A percentile compares a stretch with the other conserved stretches of the same genome.
These are phyloP conservation scores for Corchorus capsularis DNA, from an alignment of 345 rosid species.

Conservation along the genomic window DNA sequence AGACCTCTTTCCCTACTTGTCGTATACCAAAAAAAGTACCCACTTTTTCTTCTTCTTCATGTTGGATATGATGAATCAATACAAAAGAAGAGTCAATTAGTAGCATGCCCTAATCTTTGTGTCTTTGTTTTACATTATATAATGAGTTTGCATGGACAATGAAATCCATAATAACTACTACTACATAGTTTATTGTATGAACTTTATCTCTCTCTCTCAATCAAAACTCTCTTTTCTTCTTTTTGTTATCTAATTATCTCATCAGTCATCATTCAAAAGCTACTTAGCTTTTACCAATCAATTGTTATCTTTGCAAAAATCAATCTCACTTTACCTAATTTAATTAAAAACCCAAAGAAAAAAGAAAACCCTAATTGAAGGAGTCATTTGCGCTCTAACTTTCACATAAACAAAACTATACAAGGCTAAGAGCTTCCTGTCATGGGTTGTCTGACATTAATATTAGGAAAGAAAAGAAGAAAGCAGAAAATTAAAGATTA, in stretches of 20 bases:
- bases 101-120: neutral
- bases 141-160: neutral
- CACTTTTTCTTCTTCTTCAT: no score
- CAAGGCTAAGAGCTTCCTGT: neutral
- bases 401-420: neutral
- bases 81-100: conserved; percentile 1
- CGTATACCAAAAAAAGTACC: no score
- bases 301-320: neutral
- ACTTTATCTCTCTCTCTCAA: neutral
- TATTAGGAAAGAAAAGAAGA: neutral
- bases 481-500: neutral
- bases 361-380: conserved; percentile 28
- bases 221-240: neutral
- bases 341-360: neutral
- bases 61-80: neutral
- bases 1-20: no score
- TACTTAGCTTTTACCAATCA: neutral
- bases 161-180: conserved; percentile 12
- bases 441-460: conserved; percentile 5
- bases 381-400: conserved; percentile 29
- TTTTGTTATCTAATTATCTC: neutral
- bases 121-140: conserved; percentile 4
- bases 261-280: conserved; percentile 9
- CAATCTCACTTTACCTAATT: conserved; percentile 7
- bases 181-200: neutral